phyloP scores from a whole-genome alignment of 176 grass and related monocot species.

The Oryza glumipatula region DNA sequence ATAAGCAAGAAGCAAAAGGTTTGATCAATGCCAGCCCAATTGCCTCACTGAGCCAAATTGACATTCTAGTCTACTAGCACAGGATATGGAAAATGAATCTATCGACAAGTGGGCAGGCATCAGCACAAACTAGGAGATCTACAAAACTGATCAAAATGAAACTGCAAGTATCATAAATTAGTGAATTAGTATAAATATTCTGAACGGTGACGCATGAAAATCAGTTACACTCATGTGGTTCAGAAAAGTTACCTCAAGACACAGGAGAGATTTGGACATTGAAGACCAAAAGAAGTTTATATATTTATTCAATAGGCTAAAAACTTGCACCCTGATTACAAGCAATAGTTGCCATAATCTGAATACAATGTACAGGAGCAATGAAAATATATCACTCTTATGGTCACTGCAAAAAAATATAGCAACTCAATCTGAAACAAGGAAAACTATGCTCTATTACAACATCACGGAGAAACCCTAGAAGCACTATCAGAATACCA shows the following conservation, averaged over 20 bases:
- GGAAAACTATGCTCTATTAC: constrained; percentile 39
- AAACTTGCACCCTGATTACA: constrained; percentile 24
- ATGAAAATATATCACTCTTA: constrained; percentile 31
- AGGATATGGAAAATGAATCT: background rate
- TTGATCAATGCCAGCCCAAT: background rate
- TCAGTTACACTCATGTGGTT: background rate
- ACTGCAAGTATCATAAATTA: background rate
- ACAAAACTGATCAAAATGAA: background rate
- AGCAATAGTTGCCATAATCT: constrained; percentile 19
- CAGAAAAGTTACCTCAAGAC: constrained; percentile 17
- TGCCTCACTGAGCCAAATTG: background rate
- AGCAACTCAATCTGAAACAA: constrained; percentile 21
- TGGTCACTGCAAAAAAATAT: constrained; percentile 36
- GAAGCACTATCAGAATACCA: constrained; percentile 17
- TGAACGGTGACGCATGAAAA: background rate
- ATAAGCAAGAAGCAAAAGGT: background rate
- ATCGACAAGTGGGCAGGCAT: background rate
- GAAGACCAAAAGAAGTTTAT: background rate
- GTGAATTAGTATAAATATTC: background rate
- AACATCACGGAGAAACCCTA: constrained; percentile 36
- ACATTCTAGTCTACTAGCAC: background rate
- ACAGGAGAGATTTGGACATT: background rate
- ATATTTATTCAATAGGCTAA: constrained; percentile 26
- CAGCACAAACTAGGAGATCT: background rate
- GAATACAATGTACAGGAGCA: constrained; percentile 50